Conservation (phyloP, 257 asterid species). For the Petunia secreta region DNA sequence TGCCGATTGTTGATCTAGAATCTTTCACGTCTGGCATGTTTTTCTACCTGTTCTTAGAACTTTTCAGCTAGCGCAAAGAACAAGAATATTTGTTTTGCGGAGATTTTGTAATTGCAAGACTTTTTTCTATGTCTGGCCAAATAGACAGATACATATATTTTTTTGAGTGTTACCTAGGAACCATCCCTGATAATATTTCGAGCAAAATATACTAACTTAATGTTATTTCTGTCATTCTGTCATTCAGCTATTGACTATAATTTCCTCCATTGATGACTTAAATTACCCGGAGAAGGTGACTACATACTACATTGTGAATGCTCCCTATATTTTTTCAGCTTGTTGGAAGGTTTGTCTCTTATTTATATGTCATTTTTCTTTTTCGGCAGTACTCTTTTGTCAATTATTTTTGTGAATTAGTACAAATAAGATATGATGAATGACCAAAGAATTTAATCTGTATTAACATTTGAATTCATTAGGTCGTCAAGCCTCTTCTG, state of each 20-base stretch:
- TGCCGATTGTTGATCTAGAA: conserved; percentile 8
- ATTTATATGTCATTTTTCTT: not conserved
- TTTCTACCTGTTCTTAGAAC: not conserved
- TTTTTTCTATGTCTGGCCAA: conserved; percentile 5
- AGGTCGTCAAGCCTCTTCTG: conserved; percentile 82
- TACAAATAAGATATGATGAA: not conserved
- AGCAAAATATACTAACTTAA: conserved; percentile 12
- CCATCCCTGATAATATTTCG: conserved; percentile 1
- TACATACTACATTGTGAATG: conserved; percentile 75
- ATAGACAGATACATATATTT: not conserved
- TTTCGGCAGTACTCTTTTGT: not conserved
- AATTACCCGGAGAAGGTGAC: conserved; percentile 76
- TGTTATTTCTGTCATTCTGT: conserved; percentile 25
- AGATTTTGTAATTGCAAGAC: conserved; percentile 14
- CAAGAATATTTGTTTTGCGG: not conserved
- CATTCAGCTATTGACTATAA: conserved; percentile 64
- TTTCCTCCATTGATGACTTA: conserved; percentile 72
- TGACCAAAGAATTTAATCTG: not conserved
- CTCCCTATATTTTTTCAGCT: conserved; percentile 70
- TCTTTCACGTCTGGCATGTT: not conserved
- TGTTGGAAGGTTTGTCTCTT: conserved; percentile 72
- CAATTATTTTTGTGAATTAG: not conserved
- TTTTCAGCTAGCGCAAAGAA: not conserved
- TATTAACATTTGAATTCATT: conserved; percentile 29
- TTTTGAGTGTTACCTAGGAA: not conserved